Evolutionary conservation across 257 asterid species (phyloP), one percentile per base, ranked within the genome.

Genomic region (Paraleonurus japonicus): DNA sequence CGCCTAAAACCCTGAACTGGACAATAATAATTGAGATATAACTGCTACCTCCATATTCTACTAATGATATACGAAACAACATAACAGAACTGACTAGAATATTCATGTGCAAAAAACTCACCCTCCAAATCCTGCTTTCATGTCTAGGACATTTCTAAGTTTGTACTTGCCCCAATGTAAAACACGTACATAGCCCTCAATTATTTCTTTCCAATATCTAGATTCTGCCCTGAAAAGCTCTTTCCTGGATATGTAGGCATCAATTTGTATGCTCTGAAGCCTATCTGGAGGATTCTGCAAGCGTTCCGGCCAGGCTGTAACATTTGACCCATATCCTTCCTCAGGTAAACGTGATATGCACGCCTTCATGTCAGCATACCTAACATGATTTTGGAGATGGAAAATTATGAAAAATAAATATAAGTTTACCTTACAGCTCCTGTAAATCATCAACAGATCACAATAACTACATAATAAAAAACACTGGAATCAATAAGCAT

Each of bases 111-210:
- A 55, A 37, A 47, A 73, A 57, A 54, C 67, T 74, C 85, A 90
- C 97, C 99, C 97, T 80, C 99, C 99, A 67, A 85, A 94, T 66
- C 97, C 96, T 57, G 99, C 99, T 85, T 87, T 86, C 99, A 94
- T 94, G 87, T 89, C 99, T 88, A 91, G 61, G 65, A 94, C 99
- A 80, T 94, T 94, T 80, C 99, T 84, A 53, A 86, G 69, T 76
- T 87, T 83, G 75, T 23, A 77, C 55, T 81, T 71, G 26, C 90
- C 84, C 97, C 97, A 91, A 28, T 75, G 85, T 33, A 87, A 70
- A 43, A 53, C 89, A 5, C 86, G 87, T 30, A 94, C 86, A 77
- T 81, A 87, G 75, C 96, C 75, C 23, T 54, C 85, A 26, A 94
- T 78, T 70, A 89, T 86, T 87, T 89, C 96, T 69, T 79, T 83